Conservation (phyloP, 148 eudicot species). For the Dianthus caryophyllus region DNA sequence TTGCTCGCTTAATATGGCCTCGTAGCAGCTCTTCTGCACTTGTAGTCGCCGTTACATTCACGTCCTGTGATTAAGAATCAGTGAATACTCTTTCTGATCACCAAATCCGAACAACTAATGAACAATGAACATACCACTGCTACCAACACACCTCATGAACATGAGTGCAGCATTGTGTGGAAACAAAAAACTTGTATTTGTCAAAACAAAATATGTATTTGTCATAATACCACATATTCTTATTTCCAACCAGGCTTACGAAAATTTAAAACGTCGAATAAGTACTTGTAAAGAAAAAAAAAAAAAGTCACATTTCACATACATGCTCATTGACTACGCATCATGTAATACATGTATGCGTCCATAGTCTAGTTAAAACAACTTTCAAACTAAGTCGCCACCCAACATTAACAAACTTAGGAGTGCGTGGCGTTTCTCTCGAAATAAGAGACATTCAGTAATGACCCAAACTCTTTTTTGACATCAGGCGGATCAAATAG, state of each 20-base stretch:
- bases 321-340: background rate
- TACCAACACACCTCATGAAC: background rate
- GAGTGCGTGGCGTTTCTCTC: background rate
- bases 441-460: background rate
- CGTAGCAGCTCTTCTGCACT: conserved; percentile 43
- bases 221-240: background rate
- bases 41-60: conserved; percentile 32
- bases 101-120: background rate
- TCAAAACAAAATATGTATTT: background rate
- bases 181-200: background rate
- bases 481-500: background rate
- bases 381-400: background rate
- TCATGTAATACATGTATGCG: background rate
- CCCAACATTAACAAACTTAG: background rate
- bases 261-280: too few relatives aligned
- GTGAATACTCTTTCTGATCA: conserved; percentile 23
- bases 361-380: too few relatives aligned
- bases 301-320: background rate
- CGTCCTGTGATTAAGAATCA: conserved; percentile 37
- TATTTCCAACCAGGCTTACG: background rate
- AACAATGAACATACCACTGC: background rate
- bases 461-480: background rate
- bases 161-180: background rate
- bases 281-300: background rate
- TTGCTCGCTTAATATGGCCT: conserved; percentile 59